Evolutionary conservation across 257 asterid genomes (phyloP), one percentile per base, ranked within the genome.

Genomic region (Verbena officinalis): DNA sequence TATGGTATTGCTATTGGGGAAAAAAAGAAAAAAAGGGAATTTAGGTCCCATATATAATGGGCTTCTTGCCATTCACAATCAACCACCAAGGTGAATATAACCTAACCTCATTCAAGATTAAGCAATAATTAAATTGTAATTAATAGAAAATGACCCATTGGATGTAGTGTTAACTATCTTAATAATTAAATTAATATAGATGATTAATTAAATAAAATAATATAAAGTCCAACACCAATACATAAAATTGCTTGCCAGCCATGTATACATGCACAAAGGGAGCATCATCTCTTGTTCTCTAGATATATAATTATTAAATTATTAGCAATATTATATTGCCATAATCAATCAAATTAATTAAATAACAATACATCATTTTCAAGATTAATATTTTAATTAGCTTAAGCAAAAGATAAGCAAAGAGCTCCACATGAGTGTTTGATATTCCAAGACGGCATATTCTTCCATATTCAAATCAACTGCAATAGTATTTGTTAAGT

Each of bases 181-280:
- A 44, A 11, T 14, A 15, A 69, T 16, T 58, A 68, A 71, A 55
- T 14, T 67, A 53, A 64, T 68, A 17, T 1, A 15, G 64, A 64
- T 20, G 14, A 45, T 64, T 27, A 27, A 27, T 27, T 2, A 40
- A 73, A 46, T 72, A 19, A 70, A 67, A 59, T 67, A 56, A 11
- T 50, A 12, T 40, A 30, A 49, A 69, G 51, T 46, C 71, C 39
- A 49, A 33, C 77, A 55, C 51, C 61, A 27, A 27, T 69, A 30
- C 60, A 20, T 19, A 76, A 63, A 58, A 64, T 53, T 83, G 83
- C 71, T 75, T 64, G 83, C 85, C 86, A 83, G 82, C 86, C 77
- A 70, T 69, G 73, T 72, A 55, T 34, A 61, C 77, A 75, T 73
- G 83, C 81, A 76, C 54, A 71, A 70, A 59, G 75, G 64, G 66